These are phyloP conservation scores for Jackrogersella minutella DNA, from an alignment of 495 filamentous ascomycete species.

Conservation along the genomic window DNA sequence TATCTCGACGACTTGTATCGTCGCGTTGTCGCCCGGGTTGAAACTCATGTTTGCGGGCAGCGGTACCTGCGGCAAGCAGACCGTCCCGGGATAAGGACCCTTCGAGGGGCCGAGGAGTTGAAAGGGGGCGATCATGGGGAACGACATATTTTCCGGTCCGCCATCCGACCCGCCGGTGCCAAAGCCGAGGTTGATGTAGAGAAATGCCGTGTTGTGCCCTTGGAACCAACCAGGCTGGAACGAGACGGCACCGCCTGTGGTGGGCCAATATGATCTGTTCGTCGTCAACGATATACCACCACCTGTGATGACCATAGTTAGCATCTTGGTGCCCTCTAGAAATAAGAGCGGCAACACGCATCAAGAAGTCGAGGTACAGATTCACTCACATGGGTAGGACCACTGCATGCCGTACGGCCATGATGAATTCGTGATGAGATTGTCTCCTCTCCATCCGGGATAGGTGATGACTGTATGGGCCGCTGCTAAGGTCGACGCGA, in stretches of 20 bases:
- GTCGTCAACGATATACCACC: slow-evolving; percentile 80
- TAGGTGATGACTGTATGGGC: slow-evolving; percentile 93
- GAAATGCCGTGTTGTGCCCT: slow-evolving; percentile 82
- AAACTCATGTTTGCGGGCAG: slow-evolving; percentile 76
- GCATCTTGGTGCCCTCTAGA: neutral
- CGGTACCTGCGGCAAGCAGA: slow-evolving; percentile 93
- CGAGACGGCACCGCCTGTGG: slow-evolving; percentile 82
- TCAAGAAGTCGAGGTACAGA: neutral
- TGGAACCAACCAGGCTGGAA: slow-evolving; percentile 95
- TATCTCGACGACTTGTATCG: slow-evolving; percentile 90
- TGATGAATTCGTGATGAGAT: slow-evolving; percentile 78
- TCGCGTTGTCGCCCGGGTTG: slow-evolving; percentile 86
- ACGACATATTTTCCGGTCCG: slow-evolving; percentile 85
- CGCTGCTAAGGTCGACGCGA: slow-evolving; percentile 62
- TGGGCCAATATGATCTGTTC: slow-evolving; percentile 93
- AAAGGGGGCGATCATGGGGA: slow-evolving; percentile 83
- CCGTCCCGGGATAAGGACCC: slow-evolving; percentile 80
- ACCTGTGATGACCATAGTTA: slow-evolving; percentile 62
- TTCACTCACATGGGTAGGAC: slow-evolving; percentile 91
- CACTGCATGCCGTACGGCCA: slow-evolving; percentile 97
- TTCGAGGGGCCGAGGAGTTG: slow-evolving; percentile 85
- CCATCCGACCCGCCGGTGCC: slow-evolving; percentile 68
- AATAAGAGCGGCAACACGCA: neutral
- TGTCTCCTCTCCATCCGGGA: slow-evolving; percentile 94
- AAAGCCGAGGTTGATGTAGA: slow-evolving; percentile 95